Base-by-base conservation (phyloP, 192 early-diverging fungal genomes). In the Mortierella claussenii region DNA sequence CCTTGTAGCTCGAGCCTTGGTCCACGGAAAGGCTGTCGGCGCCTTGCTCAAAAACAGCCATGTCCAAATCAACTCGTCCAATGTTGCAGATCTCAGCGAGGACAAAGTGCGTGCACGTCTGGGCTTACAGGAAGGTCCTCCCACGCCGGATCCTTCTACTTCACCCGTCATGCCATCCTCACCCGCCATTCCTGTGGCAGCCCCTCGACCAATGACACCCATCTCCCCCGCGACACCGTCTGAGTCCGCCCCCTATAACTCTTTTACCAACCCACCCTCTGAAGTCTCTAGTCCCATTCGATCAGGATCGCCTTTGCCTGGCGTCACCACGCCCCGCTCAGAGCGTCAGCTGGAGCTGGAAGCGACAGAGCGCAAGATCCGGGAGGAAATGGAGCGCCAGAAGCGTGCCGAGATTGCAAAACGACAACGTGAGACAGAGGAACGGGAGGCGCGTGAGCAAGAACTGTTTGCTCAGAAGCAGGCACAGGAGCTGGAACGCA, bases 1-100 rank as follows among this genome's bases (percentile, higher is more conserved):
- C n/a, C n/a, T n/a, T 31, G 58, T 54, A 85, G 88, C 88, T 21
- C 81, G 88, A 55, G 83, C 86, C n/a, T 61, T 89, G n/a, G 88
- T 89, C 11, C 88, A 89, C 42, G 86, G 88, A 47, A 79, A 87
- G 48, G 84, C 86, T 21, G 86, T 89, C 20, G 88, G 82, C 15
- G 65, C 74, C 40, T 45, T 85, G 30, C 80, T 89, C 55, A 80
- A 88, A 65, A 78, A 79, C 55, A 50, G 23, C 21, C 50, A 65
- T 55, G 57, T 57, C 33, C 70, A 75, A 24, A 66, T 75, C 63
- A 75, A 65, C 36, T 60, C 70, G 3, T 60, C 70, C 15, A 65
- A 31, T 49, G 24, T 75, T 37, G 40, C 62, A n/a, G 70, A 75
- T 2, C 46, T 75, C 8, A 49, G 53, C 2, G 70, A 75, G 11